Evolutionary conservation across 1,284 basidiomycete species (phyloP), one percentile per base, ranked within the genome.

Genomic region (Chalciporus piperatoides): DNA sequence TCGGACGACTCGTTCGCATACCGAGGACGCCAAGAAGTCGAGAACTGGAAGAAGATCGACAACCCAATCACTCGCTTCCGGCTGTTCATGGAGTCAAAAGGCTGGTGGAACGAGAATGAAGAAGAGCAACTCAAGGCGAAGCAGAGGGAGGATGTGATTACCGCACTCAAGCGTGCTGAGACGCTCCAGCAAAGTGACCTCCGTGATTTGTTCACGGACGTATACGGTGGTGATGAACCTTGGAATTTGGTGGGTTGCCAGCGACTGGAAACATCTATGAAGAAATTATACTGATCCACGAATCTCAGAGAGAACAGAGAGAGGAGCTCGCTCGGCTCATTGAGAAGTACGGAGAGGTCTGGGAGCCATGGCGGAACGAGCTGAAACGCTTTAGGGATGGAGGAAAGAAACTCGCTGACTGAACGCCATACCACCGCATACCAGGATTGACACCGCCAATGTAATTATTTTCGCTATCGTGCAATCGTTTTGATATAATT

Each of bases 1-100:
- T 94, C 91, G 10, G 94, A 97, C 65, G 93, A 97, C 68, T 94
- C 91, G 14, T 92, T 89, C 60, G 92, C 92, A 23, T 97, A 97
- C 68, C 82, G 92, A 33, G 78, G 88, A 1, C 79, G 86, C 9
- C 80, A 88, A 52, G 92, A 93, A 64, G 92, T 95, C 19, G 87
- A 93, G 66, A 85, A 92, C 61, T 80, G 86, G 63, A 90, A 88
- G 66, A 82, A 86, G 33, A 82, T 92, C 45, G 92, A 96, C 59
- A 95, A 95, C 65, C 94, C 94, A 1, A 81, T 95, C 50, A 78
- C 81, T 41, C 84, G 95, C 32, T 90, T 95, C 77, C 80, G 91
- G 35, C 68, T 84, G 15, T 97, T 84, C 71, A 78, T 97, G 69
- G 88, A 92, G 61, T 78, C 81, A 9, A 78, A 75, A 51, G 82